Conservation (phyloP, 331 rosid species). For the Quercus lobata region DNA sequence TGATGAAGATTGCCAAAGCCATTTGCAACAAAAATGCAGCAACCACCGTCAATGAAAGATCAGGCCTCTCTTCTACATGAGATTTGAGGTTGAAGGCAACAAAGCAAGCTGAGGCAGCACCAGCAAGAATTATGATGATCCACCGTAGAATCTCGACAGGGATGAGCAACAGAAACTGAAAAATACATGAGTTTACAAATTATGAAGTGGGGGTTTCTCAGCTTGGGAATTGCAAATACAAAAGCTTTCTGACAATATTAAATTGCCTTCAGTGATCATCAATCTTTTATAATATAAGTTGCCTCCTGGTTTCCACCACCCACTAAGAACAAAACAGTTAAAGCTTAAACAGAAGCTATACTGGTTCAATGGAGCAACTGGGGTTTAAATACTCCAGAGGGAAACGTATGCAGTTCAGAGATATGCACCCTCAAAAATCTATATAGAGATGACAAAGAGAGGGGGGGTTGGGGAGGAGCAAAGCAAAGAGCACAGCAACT, state of each 20-base stretch:
- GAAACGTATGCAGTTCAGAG: not conserved
- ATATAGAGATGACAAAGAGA: not conserved
- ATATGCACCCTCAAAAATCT: not conserved
- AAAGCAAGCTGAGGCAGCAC: conserved; percentile 79
- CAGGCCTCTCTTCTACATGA: conserved; percentile 38
- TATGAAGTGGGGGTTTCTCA: not conserved
- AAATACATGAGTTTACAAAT: conserved; percentile 1
- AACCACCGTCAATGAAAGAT: conserved; percentile 46
- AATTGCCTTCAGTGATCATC: not conserved
- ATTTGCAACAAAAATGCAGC: conserved; percentile 88
- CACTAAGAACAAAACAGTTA: not conserved
- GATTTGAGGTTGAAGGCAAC: conserved; percentile 76
- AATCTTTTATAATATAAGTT: not conserved
- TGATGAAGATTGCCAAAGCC: conserved; percentile 86
- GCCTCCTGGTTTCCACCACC: not conserved
- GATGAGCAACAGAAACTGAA: conserved; percentile 81
- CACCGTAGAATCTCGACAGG: conserved; percentile 85
- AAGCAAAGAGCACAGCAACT: conserved; percentile 40
- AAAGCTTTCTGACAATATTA: not conserved
- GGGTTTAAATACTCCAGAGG: not conserved
- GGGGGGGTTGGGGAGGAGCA: not conserved
- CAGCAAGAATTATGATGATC: conserved; percentile 62
- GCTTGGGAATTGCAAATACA: not conserved
- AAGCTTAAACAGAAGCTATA: not conserved
- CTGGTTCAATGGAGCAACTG: not conserved